Base-by-base conservation (phyloP, 352 stramenopile genomes). In the Stephanocyclus meneghinianus region DNA sequence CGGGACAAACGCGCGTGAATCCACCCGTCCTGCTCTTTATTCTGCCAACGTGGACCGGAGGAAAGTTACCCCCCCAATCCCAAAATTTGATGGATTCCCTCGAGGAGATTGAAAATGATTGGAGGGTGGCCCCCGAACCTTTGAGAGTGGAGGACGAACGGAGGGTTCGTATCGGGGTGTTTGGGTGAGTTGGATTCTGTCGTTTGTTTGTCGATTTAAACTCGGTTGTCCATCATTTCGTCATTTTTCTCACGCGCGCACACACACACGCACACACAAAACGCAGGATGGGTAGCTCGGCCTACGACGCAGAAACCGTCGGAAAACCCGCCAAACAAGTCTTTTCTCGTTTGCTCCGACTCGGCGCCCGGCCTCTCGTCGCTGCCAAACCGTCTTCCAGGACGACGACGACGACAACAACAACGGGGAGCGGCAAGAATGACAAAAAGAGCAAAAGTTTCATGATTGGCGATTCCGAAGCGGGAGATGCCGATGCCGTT, bases 221-320 rank as follows among this genome's bases (percentile, higher is more conserved):
- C 0, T 60, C n/a, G 30, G 29, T 35, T 8, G 2, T 30, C 9
- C 4, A 1, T 35, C 11, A 60, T 60, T 0, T 1, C 21, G 21
- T 26, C 21, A 26, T 26, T 26, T 26, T 26, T 26, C 21, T 26
- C 21, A 26, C 21, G 21, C 21, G 1, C 1, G 21, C 21, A 26
- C 21, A 26, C 21, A 26, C 21, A 26, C 21, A 26, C 1, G 21
- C 21, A 26, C 21, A 26, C 21, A 26, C 21, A 26, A 63, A 81
- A 1, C 87, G 90, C 73, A 87, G 89, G 2, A 89, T 93, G 87
- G 89, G 89, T 62, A 91, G 83, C 55, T 89, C 80, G 1, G 89
- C 83, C n/a, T 93, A 93, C 59, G 83, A 90, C 68, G 7, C 59
- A 7, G 68, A 86, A 10, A 91, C 77, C 16, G 80, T 93, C 29